These are phyloP conservation scores for Phialocephala sp. DNA, from an alignment of 2,329 filamentous ascomycete species.

Conservation along the genomic window DNA sequence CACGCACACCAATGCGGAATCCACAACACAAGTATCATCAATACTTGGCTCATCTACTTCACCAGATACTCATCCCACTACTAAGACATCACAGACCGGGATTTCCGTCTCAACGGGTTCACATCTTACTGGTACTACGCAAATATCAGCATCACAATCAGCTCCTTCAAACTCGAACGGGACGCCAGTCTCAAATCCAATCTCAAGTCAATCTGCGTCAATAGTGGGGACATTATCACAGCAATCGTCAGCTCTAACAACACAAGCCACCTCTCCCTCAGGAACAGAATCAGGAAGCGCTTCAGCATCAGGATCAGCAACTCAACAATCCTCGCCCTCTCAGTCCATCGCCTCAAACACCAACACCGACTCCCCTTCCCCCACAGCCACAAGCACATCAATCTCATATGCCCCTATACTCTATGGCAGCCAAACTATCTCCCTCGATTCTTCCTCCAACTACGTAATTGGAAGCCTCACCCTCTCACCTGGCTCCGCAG, in stretches of 20 bases:
- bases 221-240: neutral
- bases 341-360: neutral
- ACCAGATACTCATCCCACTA: neutral
- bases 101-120: neutral
- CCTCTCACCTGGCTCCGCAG: constrained; percentile 33
- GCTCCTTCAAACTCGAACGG: neutral
- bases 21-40: neutral
- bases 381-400: constrained; percentile 17
- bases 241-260: neutral
- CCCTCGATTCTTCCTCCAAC: constrained; percentile 27
- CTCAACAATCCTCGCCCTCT: constrained; percentile 11
- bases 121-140: neutral
- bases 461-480: constrained; percentile 37
- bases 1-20: neutral
- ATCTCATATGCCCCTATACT: constrained; percentile 26
- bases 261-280: neutral
- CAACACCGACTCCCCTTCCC: neutral
- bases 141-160: neutral
- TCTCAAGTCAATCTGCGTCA: neutral
- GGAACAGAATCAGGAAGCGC: constrained; percentile 8
- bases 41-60: neutral
- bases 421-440: constrained; percentile 33
- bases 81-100: neutral
- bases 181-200: neutral
- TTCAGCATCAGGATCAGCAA: neutral